Base-by-base conservation (phyloP, 139 green algal species). In the Chlorella sorokiniana region DNA sequence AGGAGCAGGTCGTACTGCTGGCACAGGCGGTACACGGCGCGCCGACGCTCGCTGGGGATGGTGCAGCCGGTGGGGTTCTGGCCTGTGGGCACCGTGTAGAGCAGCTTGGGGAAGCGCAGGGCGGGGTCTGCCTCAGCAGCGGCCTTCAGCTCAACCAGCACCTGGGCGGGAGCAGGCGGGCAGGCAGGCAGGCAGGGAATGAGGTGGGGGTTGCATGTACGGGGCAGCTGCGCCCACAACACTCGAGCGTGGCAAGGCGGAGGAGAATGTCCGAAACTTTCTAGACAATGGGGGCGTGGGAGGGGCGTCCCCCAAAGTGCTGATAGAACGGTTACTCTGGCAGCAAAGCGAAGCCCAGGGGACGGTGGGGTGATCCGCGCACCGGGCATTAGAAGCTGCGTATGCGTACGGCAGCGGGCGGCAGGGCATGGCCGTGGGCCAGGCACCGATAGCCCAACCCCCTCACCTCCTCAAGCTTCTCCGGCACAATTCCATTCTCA, bases 21-120 rank as follows among this genome's bases (percentile, higher is more conserved):
- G 80, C 86, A 87, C 52, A 95, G 84, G 72, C 75, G 37, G 69
- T 95, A 94, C n/a, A 97, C 85, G n/a, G 74, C 67, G 9, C 45
- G 40, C 81, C 90, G 91, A 25, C 93, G 85, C 78, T 88, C 69
- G 35, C 79, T 3, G 0, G 80, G 31, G 62, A 90, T 90, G 33
- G 83, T 85, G 31, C 69, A 70, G 37, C 93, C 92, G 22, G 92
- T 95, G 29, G 93, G 91, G 84, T 96, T 96, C 51, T 95, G 93
- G 33, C 85, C 92, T 3, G 83, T 86, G 56, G 94, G 94, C 25
- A 96, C 89, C 48, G 83, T 91, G 85, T 97, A 97, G 69, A 95
- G 69, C 45, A 94, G 42, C 61, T 86, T 86, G 27, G 77, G 76
- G 42, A 78, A 78, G 82, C 65, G 67, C 38, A 45, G 72, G 11